Evolutionary conservation across 768 basidiomycete genomes (phyloP), one percentile per base, ranked within the genome.

Genomic region (Termitomyces sp.): DNA sequence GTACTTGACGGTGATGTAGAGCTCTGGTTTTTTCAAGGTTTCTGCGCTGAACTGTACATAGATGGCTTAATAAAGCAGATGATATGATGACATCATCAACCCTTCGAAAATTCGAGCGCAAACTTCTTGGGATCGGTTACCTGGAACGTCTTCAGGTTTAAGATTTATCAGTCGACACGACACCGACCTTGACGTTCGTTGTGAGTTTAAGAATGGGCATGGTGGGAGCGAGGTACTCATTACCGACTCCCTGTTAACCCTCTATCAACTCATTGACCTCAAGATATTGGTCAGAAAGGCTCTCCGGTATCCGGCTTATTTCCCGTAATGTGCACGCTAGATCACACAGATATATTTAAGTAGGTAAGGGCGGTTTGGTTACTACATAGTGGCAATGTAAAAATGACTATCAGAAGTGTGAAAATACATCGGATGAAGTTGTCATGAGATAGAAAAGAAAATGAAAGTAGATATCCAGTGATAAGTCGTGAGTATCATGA

Each of bases 51-150:
- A 69, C 87, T 88, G 41, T 9, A 29, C 29, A 6, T 29, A 46
- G 16, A 45, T 49, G 18, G 12, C 36, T 53, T 55, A 44, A 28
- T 49, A 12, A 33, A 52, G 39, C 55, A 29, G 22, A 9, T 52
- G 26, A 24, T 46, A 22, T 42, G 47, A 47, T 18, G 15, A 54
- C 36, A 50, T 28, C 10, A 55, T 63, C 22, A 60, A 82, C 86
- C n/a, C 76, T 83, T 80, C 52, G 85, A 84, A 64, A 88, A 82
- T 59, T 85, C 80, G 16, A 77, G 70, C 31, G 72, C 69, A 36
- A 81, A 77, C 4, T 68, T 72, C 63, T 74, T 79, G 39, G 73
- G 63, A 55, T 81, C 73, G 4, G 65, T 42, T 54, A 79, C 54
- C 77, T 59, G 48, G 20, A 39, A 24, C n/a, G 34, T 33, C 37